Percentiles rank a stretch among this genome's conserved stretches.
phyloP scores from a whole-genome alignment of 495 filamentous ascomycete genomes.

The Trichoderma reesei region DNA sequence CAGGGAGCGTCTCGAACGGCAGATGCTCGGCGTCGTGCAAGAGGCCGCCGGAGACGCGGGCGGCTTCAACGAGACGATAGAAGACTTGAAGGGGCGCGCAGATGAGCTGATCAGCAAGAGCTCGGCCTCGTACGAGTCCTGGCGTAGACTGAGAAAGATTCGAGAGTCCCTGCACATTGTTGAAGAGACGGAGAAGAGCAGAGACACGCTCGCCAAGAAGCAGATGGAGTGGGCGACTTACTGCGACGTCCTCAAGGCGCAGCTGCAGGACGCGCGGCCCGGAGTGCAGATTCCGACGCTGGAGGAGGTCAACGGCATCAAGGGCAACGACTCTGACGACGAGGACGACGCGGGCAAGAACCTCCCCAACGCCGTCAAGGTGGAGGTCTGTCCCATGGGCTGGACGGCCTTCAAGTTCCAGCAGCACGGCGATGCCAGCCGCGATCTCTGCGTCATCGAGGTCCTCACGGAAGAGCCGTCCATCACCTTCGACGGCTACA shows the following conservation, averaged over 20 bases:
- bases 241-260: background rate
- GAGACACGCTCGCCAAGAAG: too few species aligned
- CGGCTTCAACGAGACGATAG: too few species aligned
- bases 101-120: too few species aligned
- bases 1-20: too few species aligned
- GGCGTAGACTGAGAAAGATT: too few species aligned
- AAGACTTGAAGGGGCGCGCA: too few species aligned
- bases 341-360: background rate
- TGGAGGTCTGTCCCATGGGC: background rate
- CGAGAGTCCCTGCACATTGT: too few species aligned
- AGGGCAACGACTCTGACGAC: background rate
- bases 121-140: too few species aligned
- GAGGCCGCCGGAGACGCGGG: too few species aligned
- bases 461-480: background rate
- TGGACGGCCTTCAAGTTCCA: background rate
- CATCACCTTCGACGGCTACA: background rate
- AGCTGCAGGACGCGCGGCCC: background rate
- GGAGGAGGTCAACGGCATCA: background rate
- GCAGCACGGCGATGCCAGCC: background rate
- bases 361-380: background rate
- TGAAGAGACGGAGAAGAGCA: too few species aligned
- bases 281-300: background rate
- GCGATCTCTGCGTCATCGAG: background rate
- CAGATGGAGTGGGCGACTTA: background rate
- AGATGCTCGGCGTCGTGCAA: too few species aligned